Evolutionary conservation across 2,329 filamentous ascomycete species (phyloP).

Genomic region (Fusarium sublunatum): DNA sequence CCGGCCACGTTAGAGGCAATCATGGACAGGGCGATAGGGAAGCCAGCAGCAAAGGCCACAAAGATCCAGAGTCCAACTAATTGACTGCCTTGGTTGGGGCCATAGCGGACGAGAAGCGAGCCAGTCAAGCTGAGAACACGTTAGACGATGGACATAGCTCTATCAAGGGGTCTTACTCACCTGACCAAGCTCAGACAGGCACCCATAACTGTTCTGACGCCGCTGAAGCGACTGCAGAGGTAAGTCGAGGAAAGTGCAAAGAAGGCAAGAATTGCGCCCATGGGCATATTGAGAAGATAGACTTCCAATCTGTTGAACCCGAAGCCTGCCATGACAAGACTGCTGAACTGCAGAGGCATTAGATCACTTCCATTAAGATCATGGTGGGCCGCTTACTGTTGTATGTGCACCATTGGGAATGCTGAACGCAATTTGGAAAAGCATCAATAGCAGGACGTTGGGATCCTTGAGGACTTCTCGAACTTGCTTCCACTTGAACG

Average conservation of each 20-base stretch:
- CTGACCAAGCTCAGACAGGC: conserved; percentile 35
- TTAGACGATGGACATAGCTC: neutral
- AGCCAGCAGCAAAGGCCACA: conserved; percentile 38
- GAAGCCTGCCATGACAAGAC: conserved; percentile 41
- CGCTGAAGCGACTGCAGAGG: conserved; percentile 33
- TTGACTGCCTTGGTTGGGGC: conserved; percentile 29
- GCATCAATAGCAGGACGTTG: conserved; percentile 38
- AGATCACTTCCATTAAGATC: neutral
- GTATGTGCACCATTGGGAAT: conserved; percentile 41
- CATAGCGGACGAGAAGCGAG: conserved; percentile 35
- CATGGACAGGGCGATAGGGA: conserved; percentile 36
- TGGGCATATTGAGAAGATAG: conserved; percentile 41
- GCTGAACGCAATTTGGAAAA: conserved; percentile 34
- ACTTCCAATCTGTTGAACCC: conserved; percentile 38
- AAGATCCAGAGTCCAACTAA: conserved; percentile 35
- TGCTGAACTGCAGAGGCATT: conserved; percentile 32
- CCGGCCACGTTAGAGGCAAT: conserved; percentile 40
- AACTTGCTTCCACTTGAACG: conserved; percentile 41
- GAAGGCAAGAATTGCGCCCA: conserved; percentile 33
- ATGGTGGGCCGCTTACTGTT: conserved; percentile 2
- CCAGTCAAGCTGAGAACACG: conserved; percentile 21
- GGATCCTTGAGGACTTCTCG: conserved; percentile 35
- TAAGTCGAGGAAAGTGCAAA: conserved; percentile 36
- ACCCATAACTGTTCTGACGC: conserved; percentile 35
- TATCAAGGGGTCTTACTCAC: neutral